Percentiles rank a stretch among this genome's conserved stretches.
Conservation (phyloP, 441 rosid species). For the Erysimum pusillum region DNA sequence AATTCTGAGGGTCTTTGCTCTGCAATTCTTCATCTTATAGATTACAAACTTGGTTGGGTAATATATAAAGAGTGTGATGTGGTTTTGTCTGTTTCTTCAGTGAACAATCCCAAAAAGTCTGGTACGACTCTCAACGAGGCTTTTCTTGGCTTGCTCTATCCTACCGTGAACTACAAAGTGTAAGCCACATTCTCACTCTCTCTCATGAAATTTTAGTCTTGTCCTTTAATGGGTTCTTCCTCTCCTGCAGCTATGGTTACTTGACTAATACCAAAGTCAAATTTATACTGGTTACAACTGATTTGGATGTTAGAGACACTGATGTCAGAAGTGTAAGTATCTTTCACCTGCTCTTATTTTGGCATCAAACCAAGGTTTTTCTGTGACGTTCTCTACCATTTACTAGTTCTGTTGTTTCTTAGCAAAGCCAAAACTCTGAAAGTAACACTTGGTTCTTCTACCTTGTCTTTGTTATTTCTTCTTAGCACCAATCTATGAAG, state of each 20-base stretch:
- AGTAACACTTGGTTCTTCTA: neutral
- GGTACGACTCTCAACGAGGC: conserved; percentile 85
- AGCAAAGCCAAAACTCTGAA: neutral
- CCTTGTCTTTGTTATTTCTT: neutral
- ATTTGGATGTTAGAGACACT: conserved; percentile 87
- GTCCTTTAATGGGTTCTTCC: neutral
- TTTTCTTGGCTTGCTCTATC: conserved; percentile 89
- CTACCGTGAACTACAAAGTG: conserved; percentile 94
- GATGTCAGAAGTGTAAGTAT: conserved; percentile 87
- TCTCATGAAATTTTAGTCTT: neutral
- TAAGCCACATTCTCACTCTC: conserved; percentile 46
- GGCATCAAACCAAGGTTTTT: neutral
- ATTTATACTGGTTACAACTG: conserved; percentile 84
- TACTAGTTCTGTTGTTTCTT: neutral
- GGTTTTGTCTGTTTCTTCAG: conserved; percentile 47
- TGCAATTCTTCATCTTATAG: neutral
- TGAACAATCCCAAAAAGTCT: conserved; percentile 90
- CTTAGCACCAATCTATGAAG: neutral
- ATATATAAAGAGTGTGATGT: neutral
- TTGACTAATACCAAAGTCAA: conserved; percentile 96
- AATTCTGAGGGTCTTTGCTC: neutral
- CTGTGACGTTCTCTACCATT: neutral
- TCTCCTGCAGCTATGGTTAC: conserved; percentile 73
- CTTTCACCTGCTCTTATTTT: neutral
- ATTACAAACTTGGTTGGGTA: neutral